Evolutionary conservation across 495 filamentous ascomycete genomes (phyloP).

Genomic region (Penicillium roqueforti): DNA sequence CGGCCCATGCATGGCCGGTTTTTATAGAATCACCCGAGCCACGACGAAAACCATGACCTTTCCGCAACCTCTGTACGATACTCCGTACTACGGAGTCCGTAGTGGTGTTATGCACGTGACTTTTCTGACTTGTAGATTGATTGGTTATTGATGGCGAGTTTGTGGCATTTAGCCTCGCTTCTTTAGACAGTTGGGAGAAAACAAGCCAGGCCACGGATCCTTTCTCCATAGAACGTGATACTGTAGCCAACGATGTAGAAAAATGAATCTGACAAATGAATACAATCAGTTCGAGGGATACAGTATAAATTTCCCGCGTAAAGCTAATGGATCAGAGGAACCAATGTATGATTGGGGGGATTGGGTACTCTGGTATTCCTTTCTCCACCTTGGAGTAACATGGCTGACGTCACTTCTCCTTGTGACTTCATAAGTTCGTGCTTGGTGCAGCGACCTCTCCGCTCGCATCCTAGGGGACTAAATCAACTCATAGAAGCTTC

Average conservation of each 20-base stretch:
- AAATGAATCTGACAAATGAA: background rate
- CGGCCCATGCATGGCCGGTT: background rate
- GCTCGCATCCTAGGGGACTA: background rate
- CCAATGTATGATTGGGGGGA: background rate
- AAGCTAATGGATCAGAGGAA: background rate
- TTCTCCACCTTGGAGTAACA: too few relatives aligned
- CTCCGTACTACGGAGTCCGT: too few relatives aligned
- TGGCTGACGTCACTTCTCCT: background rate
- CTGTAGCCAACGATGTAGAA: too few relatives aligned
- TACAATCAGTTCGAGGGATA: background rate
- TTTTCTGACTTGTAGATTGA: too few relatives aligned
- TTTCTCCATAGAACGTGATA: too few relatives aligned
- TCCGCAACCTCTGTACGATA: background rate
- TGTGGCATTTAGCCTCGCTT: too few relatives aligned
- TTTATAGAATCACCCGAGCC: background rate
- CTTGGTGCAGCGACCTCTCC: background rate
- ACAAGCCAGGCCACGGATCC: too few relatives aligned
- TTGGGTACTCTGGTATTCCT: background rate
- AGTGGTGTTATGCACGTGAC: too few relatives aligned
- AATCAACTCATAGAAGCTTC: background rate
- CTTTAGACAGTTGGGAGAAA: too few relatives aligned
- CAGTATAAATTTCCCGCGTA: background rate
- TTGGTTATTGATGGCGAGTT: too few relatives aligned
- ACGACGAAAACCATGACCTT: background rate
- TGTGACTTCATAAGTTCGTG: background rate